phyloP scores from a whole-genome alignment of 2,329 filamentous ascomycete genomes.

The Neopestalotiopsis rosae region DNA sequence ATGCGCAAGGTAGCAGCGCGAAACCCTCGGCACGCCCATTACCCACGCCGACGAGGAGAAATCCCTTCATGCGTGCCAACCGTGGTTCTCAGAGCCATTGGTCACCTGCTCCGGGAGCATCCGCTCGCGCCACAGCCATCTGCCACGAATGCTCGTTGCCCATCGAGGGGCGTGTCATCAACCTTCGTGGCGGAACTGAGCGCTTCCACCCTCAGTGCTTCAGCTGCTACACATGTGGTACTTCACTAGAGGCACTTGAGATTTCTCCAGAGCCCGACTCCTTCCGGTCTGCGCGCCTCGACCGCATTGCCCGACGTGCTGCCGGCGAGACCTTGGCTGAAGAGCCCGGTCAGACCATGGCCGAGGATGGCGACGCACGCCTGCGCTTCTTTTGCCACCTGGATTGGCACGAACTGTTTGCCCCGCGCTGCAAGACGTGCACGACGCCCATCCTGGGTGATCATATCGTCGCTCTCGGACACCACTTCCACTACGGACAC shows the following conservation, averaged over 20 bases:
- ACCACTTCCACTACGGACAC: conserved; percentile 96
- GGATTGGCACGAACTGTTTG: conserved; percentile 97
- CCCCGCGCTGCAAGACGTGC: conserved; percentile 93
- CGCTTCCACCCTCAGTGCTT: conserved; percentile 96
- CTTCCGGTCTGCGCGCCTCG: conserved; percentile 72
- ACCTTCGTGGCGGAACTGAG: conserved; percentile 71
- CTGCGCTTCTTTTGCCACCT: conserved; percentile 94
- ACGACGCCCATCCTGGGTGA: conserved; percentile 96
- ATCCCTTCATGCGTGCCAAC: conserved; percentile 37
- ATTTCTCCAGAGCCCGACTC: conserved; percentile 90
- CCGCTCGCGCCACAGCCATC: conserved; percentile 65
- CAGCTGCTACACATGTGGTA: conserved; percentile 84
- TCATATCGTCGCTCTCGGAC: conserved; percentile 89
- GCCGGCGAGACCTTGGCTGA: conserved; percentile 66
- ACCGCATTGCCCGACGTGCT: conserved; percentile 70
- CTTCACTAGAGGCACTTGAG: conserved; percentile 89
- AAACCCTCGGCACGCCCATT: conserved; percentile 47
- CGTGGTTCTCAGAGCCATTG: conserved; percentile 59
- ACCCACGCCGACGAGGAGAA: conserved; percentile 49
- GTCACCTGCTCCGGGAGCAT: conserved; percentile 58
- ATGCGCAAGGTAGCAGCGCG: conserved; percentile 20
- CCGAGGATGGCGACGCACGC: conserved; percentile 74
- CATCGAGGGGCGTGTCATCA: conserved; percentile 90
- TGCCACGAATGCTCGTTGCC: conserved; percentile 85
- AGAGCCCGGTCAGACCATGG: conserved; percentile 65